Evolutionary conservation across 208 protist species (phyloP).

Genomic region (Acanthamoeba royreba): DNA sequence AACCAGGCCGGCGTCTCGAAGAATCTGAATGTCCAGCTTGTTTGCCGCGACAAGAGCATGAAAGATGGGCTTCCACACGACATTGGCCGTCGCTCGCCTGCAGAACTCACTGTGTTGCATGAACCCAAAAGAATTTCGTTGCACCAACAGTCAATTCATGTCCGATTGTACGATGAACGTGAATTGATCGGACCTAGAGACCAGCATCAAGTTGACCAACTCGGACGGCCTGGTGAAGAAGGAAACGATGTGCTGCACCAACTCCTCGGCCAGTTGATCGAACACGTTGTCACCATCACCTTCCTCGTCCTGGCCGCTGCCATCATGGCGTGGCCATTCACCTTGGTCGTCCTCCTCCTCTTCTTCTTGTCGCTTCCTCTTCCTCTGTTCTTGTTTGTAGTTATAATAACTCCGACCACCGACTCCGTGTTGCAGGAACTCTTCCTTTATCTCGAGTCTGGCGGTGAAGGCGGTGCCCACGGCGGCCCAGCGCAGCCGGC

Average conservation of each 20-base stretch:
- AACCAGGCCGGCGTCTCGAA: background rate
- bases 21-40: background rate
- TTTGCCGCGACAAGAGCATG: background rate
- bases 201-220: background rate
- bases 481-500: background rate
- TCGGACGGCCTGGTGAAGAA: background rate
- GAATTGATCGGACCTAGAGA: background rate
- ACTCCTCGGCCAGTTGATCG: background rate
- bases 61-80: background rate
- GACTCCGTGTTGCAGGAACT: background rate
- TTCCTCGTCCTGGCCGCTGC: no score
- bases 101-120: background rate
- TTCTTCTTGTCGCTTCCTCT: background rate
- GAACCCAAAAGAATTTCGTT: background rate
- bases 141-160: no score
- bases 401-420: background rate
- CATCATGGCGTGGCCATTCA: no score
- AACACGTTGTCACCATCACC: background rate
- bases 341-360: no score
- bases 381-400: background rate
- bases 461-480: background rate
- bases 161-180: background rate
- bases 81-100: background rate
- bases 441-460: background rate
- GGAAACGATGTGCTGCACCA: background rate